Conservation (phyloP, 345 rosid genomes). For the Mallotus nudiflorus region DNA sequence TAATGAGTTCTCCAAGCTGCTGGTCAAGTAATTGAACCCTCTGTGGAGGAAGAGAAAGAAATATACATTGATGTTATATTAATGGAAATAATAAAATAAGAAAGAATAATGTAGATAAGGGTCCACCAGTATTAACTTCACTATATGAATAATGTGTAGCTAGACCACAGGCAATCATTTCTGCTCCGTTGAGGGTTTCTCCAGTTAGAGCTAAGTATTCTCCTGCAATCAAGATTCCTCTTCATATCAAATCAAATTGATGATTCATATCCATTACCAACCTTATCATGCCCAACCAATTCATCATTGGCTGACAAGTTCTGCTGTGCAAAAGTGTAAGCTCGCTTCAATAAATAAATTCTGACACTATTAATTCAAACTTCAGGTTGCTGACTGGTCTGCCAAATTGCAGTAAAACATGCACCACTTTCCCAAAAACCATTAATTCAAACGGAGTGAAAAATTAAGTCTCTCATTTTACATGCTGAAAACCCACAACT, state of each 20-base stretch:
- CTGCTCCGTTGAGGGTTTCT: slow-evolving; percentile 78
- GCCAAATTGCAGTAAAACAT: too few species aligned
- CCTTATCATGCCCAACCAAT: too few species aligned
- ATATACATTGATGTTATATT: background rate
- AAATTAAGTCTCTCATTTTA: too few species aligned
- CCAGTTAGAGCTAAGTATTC: slow-evolving; percentile 88
- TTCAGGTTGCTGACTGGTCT: too few species aligned
- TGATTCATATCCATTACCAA: background rate
- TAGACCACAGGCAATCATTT: slow-evolving; percentile 86
- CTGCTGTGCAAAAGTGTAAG: too few species aligned
- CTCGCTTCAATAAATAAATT: too few species aligned
- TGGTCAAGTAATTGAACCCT: slow-evolving; percentile 61
- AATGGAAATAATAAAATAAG: slow-evolving; percentile 14
- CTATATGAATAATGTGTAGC: slow-evolving; percentile 75
- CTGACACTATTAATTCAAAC: too few species aligned
- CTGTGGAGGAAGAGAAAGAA: slow-evolving; percentile 36
- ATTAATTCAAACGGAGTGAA: too few species aligned
- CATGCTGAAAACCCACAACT: too few species aligned
- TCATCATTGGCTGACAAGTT: too few species aligned
- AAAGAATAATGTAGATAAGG: background rate
- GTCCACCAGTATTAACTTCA: slow-evolving; percentile 42
- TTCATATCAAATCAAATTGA: slow-evolving; percentile 8
- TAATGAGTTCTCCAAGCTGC: slow-evolving; percentile 62
- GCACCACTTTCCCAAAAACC: too few species aligned
- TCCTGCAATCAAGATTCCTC: slow-evolving; percentile 52